phyloP scores from a whole-genome alignment of 2,329 filamentous ascomycete species.

The Penicillium olsonii region DNA sequence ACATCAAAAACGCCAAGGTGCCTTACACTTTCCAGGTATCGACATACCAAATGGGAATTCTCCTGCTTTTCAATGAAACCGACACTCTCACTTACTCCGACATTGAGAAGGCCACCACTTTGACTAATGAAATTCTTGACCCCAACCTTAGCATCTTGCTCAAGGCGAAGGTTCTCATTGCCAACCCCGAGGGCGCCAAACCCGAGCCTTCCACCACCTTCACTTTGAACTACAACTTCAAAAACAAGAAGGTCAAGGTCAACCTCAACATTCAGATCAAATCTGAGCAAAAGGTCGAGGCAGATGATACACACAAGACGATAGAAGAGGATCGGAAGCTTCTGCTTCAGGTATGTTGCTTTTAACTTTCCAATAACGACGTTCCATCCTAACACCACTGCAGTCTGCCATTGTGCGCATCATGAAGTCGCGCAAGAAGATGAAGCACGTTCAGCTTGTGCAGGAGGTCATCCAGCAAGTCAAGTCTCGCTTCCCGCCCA shows the following conservation, averaged over 20 bases:
- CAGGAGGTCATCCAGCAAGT: conserved; percentile 96
- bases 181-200: conserved; percentile 72
- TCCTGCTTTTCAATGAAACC: conserved; percentile 90
- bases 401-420: conserved; percentile 98
- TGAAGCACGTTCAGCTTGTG: conserved; percentile 95
- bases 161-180: conserved; percentile 85
- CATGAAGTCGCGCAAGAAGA: conserved; percentile 99
- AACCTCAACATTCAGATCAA: conserved; percentile 95
- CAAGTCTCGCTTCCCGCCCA: conserved; percentile 86
- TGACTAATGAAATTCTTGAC: conserved; percentile 81
- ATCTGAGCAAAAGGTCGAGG: conserved; percentile 93
- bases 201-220: conserved; percentile 77
- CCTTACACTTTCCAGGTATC: conserved; percentile 97
- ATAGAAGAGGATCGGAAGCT: conserved; percentile 98
- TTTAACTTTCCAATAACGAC: conserved; percentile 15
- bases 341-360: conserved; percentile 79
- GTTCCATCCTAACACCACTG: conserved; percentile 13
- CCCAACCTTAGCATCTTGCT: conserved; percentile 82
- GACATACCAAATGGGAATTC: conserved; percentile 95
- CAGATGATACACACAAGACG: conserved; percentile 97
- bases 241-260: conserved; percentile 96
- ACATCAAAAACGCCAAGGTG: conserved; percentile 84
- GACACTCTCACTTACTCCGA: conserved; percentile 85
- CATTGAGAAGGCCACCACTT: conserved; percentile 76
- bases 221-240: conserved; percentile 89